A percentile compares a stretch with the other conserved stretches of the same genome.
Conservation (phyloP, 1,284 basidiomycete genomes). For the Melampsora americana region DNA sequence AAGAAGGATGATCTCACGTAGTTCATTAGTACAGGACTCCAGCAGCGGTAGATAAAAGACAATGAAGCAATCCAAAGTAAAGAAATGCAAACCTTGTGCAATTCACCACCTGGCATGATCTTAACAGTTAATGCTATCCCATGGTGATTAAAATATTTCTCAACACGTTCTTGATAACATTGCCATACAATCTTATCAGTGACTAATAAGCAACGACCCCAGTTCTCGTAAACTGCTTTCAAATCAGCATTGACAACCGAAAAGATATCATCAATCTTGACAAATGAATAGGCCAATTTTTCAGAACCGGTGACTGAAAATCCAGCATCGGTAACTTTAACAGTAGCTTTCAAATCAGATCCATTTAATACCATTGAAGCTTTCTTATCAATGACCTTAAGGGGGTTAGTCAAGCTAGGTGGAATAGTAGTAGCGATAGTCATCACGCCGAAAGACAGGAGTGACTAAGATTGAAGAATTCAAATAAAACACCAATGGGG, state of each 20-base stretch:
- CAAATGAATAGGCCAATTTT: constrained; percentile 49
- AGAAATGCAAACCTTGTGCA: constrained; percentile 56
- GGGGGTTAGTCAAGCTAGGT: not conserved
- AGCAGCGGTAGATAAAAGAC: not conserved
- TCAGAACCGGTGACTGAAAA: not conserved
- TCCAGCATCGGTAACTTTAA: not conserved
- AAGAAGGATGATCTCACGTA: not conserved
- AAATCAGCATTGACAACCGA: constrained; percentile 55
- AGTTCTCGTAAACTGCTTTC: constrained; percentile 56
- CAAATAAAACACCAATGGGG: too few relatives aligned
- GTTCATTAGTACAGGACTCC: not conserved
- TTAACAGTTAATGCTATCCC: constrained; percentile 56
- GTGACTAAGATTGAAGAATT: too few relatives aligned
- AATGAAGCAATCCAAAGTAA: not conserved
- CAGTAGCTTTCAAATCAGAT: constrained; percentile 9
- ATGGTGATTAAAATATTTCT: constrained; percentile 55
- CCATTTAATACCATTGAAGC: not conserved
- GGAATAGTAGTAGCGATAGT: not conserved
- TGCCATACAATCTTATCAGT: constrained; percentile 55
- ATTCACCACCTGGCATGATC: constrained; percentile 58
- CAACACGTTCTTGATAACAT: constrained; percentile 49
- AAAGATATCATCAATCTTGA: constrained; percentile 57
- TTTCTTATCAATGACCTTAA: not conserved
- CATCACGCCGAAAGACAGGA: not conserved
- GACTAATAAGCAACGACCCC: constrained; percentile 56